Percentiles rank a stretch among this genome's conserved stretches.
Evolutionary conservation across 2,329 filamentous ascomycete species (phyloP).

Genomic region (Aureobasidium sp.): DNA sequence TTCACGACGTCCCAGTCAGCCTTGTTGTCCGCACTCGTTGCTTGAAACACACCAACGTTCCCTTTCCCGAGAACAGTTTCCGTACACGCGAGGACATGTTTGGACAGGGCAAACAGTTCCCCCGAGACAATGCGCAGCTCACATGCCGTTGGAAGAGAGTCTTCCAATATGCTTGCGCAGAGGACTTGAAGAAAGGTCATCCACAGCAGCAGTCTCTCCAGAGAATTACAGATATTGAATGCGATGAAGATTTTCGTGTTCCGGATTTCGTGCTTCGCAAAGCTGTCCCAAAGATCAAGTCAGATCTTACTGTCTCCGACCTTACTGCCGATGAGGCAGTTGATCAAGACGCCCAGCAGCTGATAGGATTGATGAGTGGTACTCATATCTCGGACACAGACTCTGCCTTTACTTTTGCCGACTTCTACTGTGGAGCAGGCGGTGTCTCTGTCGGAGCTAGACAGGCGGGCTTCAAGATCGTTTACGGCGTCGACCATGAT

Average conservation of each 20-base stretch:
- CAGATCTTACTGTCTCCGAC: not conserved
- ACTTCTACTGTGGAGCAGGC: slow-evolving; percentile 66
- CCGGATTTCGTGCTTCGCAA: not conserved
- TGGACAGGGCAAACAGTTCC: slow-evolving; percentile 11
- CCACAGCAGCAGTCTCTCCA: not conserved
- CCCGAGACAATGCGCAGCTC: slow-evolving; percentile 30
- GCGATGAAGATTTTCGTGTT: not conserved
- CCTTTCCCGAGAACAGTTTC: slow-evolving; percentile 30
- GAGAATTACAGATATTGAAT: slow-evolving; percentile 3
- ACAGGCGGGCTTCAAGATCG: slow-evolving; percentile 49
- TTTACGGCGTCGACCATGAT: slow-evolving; percentile 58
- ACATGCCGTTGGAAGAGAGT: slow-evolving; percentile 46
- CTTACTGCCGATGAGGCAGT: not conserved
- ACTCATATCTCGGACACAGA: not conserved
- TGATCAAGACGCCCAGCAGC: not conserved
- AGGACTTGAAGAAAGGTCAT: not conserved
- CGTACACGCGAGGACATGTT: not conserved
- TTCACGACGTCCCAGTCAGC: slow-evolving; percentile 15
- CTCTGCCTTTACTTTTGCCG: slow-evolving; percentile 55
- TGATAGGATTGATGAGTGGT: not conserved
- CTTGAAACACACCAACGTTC: slow-evolving; percentile 46
- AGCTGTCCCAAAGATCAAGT: not conserved
- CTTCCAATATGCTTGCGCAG: slow-evolving; percentile 20
- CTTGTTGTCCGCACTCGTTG: slow-evolving; percentile 13
- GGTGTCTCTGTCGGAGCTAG: slow-evolving; percentile 59